Base-by-base conservation (phyloP, 2,329 filamentous ascomycete species). In the Monilinia laxa region DNA sequence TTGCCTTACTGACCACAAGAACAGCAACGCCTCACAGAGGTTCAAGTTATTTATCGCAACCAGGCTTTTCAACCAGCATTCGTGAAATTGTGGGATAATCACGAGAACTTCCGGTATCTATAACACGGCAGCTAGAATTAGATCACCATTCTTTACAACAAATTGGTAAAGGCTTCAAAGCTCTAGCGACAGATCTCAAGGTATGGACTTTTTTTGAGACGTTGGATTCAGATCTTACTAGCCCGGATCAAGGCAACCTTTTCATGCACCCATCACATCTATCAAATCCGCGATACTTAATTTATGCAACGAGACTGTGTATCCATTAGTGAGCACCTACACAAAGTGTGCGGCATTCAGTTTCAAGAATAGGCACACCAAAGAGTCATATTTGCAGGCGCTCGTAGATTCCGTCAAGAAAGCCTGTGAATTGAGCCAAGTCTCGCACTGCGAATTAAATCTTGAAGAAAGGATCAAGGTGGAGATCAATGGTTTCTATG, bases 161-260 rank as follows among this genome's bases (percentile, higher is more conserved):
- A 47, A 53, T 66, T 14, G 66, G 63, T 28, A 42, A 28, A 35
- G 53, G 60, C 35, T 69, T 69, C 51, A 63, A 66, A 51, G 49
- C 47, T 23, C 35, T 68, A 12, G 63, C 66, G 12, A 66, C 66
- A 23, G 66, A 69, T 28, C 20, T 69, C 4, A 59, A 66, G 25
- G 56, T 68, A 5, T 66, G 62, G 57, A 59, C 55, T 12, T 68
- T 69, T 51, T 64, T 66, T 56, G 68, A 68, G 40, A 66, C 66
- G 7, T 47, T 58, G 20, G 68, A 69, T 64, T 58, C 66, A 10
- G 31, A 66, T 42, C 25, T 69, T 42, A 66, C 62, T 14, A 6
- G 49, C 28, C n/a, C 16, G 4, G n/a, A 52, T 62, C 59, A 52
- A 53, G 47, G 45, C 4, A 65, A 25, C 52, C 60, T 52, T 69